Evolutionary conservation across 2,329 filamentous ascomycete species (phyloP), one percentile per base, ranked within the genome.

Genomic region (Nigrospora osmanthi): DNA sequence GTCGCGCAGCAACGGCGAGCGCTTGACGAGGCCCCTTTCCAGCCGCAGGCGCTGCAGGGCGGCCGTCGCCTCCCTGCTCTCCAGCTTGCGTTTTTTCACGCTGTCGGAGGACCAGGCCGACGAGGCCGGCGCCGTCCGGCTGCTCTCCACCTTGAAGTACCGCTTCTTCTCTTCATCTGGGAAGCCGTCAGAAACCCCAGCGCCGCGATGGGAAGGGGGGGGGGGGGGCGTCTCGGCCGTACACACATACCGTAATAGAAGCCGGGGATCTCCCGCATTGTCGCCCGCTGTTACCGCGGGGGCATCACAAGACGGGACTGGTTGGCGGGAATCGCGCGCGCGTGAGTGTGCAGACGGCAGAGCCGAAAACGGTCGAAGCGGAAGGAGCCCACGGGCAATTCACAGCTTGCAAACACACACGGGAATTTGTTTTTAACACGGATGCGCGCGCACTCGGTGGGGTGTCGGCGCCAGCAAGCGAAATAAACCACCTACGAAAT

Each of bases 121-220:
- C 68, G 9, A 60, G 62, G 2, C 65, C 50, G 78, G 71, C 1
- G 78, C 77, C 14, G 70, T 70, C 44, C 75, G 70, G 35, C 76
- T 69, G 38, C 71, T 73, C 57, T 84, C 77, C 41, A 87, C 75
- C 54, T 79, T 82, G 62, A 86, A 87, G 56, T 86, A 87, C 51
- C 78, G 83, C 34, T 73, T 73, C 59, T 79, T 85, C 37, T 72
- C 71, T 13, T 61, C 42, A 48, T 81, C 78, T 80, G 43, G 33
- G 11, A n/a, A 2, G 6, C 6, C 15, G 34, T 35, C 34, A 35
- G 34, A 35, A 35, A 16, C 34, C 34, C 13, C 34, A 2, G 13
- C 15, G 34, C 13, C 2, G 34, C 14, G 15, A 35, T 19, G 45
- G 32, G 23, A n/a, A n/a, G n/a, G n/a, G n/a, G n/a, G n/a, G n/a